phyloP scores from a whole-genome alignment of 2,329 filamentous ascomycete genomes.

The Microsporum ferrugineum region DNA sequence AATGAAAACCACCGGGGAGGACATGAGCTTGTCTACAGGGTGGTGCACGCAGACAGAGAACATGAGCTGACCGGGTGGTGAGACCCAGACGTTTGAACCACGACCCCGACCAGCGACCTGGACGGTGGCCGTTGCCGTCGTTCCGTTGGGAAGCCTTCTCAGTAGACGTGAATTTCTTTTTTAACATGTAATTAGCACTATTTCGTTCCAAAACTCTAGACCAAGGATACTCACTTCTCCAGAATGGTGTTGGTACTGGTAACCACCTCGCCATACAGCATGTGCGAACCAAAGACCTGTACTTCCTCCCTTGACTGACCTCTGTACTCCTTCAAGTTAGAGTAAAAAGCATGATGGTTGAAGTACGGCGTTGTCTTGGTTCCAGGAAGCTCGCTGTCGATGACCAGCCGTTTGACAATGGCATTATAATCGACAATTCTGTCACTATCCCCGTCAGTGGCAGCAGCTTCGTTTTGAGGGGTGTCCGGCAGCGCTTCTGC shows the following conservation, averaged over 20 bases:
- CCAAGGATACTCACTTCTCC: constrained; percentile 54
- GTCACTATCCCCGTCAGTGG: constrained; percentile 32
- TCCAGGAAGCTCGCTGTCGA: constrained; percentile 61
- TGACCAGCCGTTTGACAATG: constrained; percentile 60
- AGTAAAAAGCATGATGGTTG: constrained; percentile 69
- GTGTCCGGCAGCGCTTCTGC: constrained; percentile 40
- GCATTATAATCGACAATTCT: constrained; percentile 64
- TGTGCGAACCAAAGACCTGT: constrained; percentile 57
- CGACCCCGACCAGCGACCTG: constrained; percentile 82
- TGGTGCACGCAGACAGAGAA: constrained; percentile 85
- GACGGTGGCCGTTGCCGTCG: constrained; percentile 74
- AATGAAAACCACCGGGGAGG: constrained; percentile 77
- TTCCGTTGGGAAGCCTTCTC: constrained; percentile 66
- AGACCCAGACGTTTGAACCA: constrained; percentile 89
- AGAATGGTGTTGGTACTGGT: constrained; percentile 90
- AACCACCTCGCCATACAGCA: constrained; percentile 84
- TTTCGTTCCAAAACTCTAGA: neutral
- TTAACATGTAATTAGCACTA: no score
- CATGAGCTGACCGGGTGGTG: constrained; percentile 72
- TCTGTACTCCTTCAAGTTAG: constrained; percentile 58
- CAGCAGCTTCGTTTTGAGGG: constrained; percentile 19
- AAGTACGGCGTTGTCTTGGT: constrained; percentile 71
- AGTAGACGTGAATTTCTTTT: constrained; percentile 65
- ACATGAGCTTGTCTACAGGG: constrained; percentile 56
- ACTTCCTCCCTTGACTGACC: constrained; percentile 44